phyloP scores from a whole-genome alignment of 2,329 filamentous ascomycete genomes.

The Pseudogymnoascus sp. region DNA sequence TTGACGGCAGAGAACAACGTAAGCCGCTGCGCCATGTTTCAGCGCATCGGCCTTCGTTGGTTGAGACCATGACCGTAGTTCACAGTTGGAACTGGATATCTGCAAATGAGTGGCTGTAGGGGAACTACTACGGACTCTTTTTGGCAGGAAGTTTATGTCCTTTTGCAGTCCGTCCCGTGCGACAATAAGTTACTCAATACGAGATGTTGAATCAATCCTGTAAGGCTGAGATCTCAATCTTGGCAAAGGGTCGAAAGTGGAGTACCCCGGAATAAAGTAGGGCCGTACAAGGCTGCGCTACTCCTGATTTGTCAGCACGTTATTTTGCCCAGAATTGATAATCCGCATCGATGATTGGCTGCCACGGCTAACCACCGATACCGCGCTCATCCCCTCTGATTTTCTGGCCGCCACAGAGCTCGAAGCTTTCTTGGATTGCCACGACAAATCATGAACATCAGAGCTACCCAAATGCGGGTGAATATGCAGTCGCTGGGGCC shows the following conservation, averaged over 20 bases:
- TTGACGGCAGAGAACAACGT: background rate
- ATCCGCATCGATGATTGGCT: background rate
- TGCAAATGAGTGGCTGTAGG: background rate
- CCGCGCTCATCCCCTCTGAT: background rate
- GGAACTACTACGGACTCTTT: background rate
- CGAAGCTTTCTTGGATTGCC: background rate
- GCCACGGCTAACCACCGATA: conserved; percentile 1
- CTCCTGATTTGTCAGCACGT: background rate
- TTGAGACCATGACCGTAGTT: background rate
- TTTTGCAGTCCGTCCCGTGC: background rate
- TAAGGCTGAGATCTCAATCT: conserved; percentile 4
- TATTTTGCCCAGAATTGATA: conserved; percentile 4
- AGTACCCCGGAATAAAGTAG: background rate
- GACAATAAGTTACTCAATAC: background rate
- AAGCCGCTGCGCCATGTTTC: conserved; percentile 3
- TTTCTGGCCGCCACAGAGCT: conserved; percentile 2
- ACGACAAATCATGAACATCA: background rate
- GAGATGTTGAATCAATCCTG: background rate
- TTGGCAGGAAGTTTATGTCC: background rate
- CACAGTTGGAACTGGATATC: background rate
- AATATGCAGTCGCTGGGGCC: background rate
- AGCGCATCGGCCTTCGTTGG: background rate
- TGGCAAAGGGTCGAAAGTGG: background rate
- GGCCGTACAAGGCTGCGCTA: background rate
- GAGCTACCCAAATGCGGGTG: conserved; percentile 1